Percentiles rank a stretch among this genome's conserved stretches.
Evolutionary conservation across 805 yeast species (phyloP).

Genomic region (Cyberlindnera euphorbiiphila): DNA sequence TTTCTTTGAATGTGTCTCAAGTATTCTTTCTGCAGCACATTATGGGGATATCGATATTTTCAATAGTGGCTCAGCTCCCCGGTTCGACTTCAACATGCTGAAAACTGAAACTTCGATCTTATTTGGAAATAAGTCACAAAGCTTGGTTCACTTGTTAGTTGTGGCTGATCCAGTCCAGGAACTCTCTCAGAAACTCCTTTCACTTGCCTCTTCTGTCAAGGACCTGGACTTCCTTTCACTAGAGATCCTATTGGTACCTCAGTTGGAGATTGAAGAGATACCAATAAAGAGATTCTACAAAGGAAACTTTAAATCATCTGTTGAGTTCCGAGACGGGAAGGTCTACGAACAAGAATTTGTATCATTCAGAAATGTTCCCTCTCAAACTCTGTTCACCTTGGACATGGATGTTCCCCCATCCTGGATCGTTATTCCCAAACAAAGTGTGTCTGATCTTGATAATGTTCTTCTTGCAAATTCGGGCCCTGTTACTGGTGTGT

Average conservation of each 20-base stretch:
- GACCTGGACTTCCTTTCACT: constrained; percentile 48
- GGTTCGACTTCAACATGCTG: constrained; percentile 42
- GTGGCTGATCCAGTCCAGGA: constrained; percentile 73
- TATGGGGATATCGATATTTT: constrained; percentile 29
- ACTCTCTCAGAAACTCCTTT: constrained; percentile 56
- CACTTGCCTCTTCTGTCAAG: constrained; percentile 42
- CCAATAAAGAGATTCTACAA: constrained; percentile 59
- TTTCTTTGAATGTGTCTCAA: constrained; percentile 45
- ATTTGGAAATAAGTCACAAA: constrained; percentile 25
- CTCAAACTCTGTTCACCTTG: constrained; percentile 46
- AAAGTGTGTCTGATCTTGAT: constrained; percentile 57
- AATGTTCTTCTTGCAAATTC: constrained; percentile 45
- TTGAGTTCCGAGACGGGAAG: constrained; percentile 29
- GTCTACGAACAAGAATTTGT: constrained; percentile 28
- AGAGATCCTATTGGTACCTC: constrained; percentile 57
- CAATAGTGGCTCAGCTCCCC: constrained; percentile 39
- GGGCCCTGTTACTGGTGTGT: constrained; percentile 39
- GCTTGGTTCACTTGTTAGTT: constrained; percentile 51
- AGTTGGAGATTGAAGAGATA: constrained; percentile 36
- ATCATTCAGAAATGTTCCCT: constrained; percentile 46
- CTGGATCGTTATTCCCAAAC: constrained; percentile 61
- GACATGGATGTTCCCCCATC: constrained; percentile 59
- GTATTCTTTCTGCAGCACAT: constrained; percentile 42
- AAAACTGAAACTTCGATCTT: constrained; percentile 23
- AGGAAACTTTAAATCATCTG: constrained; percentile 37